A percentile compares a stretch with the other conserved stretches of the same genome.
Conservation (phyloP, 139 green algal species). For the Haematococcus sp. region DNA sequence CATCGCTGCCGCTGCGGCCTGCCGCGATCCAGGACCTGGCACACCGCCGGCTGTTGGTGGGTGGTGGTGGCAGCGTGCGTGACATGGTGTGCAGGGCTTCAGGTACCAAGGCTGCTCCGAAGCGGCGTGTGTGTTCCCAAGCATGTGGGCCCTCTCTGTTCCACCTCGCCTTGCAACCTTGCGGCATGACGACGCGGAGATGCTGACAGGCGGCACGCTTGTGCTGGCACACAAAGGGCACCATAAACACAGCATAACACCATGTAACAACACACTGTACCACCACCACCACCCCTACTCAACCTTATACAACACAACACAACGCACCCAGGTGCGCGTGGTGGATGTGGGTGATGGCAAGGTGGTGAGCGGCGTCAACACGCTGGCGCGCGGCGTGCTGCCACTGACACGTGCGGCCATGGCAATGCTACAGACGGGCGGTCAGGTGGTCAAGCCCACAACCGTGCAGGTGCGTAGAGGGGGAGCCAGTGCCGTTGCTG, state of each 20-base stretch:
- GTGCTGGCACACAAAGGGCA: too few relatives aligned
- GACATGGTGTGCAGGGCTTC: background rate
- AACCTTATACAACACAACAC: too few relatives aligned
- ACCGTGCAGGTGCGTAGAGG: background rate
- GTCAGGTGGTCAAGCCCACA: background rate
- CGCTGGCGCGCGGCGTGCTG: conserved; percentile 34
- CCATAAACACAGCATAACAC: too few relatives aligned
- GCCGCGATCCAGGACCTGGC: conserved; percentile 13
- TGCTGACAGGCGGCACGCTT: too few relatives aligned
- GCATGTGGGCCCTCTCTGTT: too few relatives aligned
- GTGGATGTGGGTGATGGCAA: conserved; percentile 8
- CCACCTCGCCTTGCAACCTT: too few relatives aligned
- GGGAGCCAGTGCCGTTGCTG: too few relatives aligned
- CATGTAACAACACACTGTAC: too few relatives aligned
- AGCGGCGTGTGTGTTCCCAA: too few relatives aligned
- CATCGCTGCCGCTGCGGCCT: background rate
- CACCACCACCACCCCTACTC: too few relatives aligned
- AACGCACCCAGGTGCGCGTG: background rate
- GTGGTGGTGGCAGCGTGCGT: background rate
- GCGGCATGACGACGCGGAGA: too few relatives aligned
- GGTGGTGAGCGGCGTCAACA: background rate
- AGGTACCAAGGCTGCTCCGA: too few relatives aligned
- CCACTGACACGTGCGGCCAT: conserved; percentile 24
- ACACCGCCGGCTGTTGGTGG: conserved; percentile 8
- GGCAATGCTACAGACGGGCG: conserved; percentile 12